A percentile compares a stretch with the other conserved stretches of the same genome.
These are phyloP conservation scores for Pouteria glomerata DNA, from an alignment of 148 eudicot genomes.

Conservation along the genomic window DNA sequence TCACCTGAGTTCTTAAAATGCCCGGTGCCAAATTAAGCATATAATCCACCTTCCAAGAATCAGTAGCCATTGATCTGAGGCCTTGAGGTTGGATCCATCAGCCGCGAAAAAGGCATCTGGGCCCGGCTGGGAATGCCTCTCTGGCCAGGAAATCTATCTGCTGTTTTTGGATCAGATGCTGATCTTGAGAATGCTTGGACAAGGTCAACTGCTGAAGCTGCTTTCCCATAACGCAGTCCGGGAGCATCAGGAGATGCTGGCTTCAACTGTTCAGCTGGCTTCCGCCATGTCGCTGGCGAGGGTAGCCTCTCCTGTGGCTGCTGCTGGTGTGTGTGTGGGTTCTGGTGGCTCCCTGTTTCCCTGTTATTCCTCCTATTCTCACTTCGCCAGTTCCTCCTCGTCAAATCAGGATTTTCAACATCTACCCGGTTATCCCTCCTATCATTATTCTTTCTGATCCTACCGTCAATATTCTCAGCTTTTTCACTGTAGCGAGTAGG, in stretches of 20 bases:
- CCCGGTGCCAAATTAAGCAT: too few species aligned
- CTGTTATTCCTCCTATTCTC: slow-evolving; percentile 54
- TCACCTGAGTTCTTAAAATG: too few species aligned
- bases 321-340: slow-evolving; percentile 33
- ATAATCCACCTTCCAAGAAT: slow-evolving; percentile 1
- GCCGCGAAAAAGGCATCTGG: slow-evolving; percentile 75
- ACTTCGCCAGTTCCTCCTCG: slow-evolving; percentile 63
- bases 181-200: slow-evolving; percentile 85
- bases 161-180: slow-evolving; percentile 46
- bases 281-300: slow-evolving; percentile 98
- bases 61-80: slow-evolving; percentile 81
- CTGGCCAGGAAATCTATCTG: slow-evolving; percentile 48
- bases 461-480: slow-evolving; percentile 40
- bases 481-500: slow-evolving; percentile 40
- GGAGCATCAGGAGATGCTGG: slow-evolving; percentile 31
- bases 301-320: slow-evolving; percentile 57
- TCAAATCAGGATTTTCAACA: slow-evolving; percentile 43
- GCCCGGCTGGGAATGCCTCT: slow-evolving; percentile 45
- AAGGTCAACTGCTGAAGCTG: slow-evolving; percentile 88
- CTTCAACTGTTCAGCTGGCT: slow-evolving; percentile 53
- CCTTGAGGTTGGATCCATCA: slow-evolving; percentile 50
- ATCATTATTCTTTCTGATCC: slow-evolving; percentile 36
- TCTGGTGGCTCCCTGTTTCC: slow-evolving; percentile 50
- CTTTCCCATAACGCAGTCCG: slow-evolving; percentile 63
- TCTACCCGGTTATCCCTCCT: slow-evolving; percentile 48